Evolutionary conservation across 2,329 filamentous ascomycete genomes (phyloP).

Genomic region (Cercospora citrullina): DNA sequence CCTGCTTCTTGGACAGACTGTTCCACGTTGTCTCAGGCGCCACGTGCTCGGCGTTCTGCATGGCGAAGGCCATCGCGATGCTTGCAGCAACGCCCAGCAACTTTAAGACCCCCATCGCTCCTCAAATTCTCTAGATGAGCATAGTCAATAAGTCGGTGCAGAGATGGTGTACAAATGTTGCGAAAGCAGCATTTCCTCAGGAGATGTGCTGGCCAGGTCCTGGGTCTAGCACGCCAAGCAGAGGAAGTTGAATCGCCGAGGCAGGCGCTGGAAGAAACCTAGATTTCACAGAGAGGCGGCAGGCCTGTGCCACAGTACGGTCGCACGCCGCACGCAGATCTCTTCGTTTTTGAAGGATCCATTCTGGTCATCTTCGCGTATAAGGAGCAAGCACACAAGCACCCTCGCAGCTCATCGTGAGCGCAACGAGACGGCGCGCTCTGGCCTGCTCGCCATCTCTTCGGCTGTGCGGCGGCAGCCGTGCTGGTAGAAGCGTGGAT

Average conservation of each 20-base stretch:
- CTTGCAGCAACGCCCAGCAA: background rate
- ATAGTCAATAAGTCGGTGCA: background rate
- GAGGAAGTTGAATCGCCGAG: slow-evolving; percentile 1
- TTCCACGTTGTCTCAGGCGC: background rate
- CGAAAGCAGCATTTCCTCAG: background rate
- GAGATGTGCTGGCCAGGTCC: background rate
- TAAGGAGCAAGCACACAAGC: background rate
- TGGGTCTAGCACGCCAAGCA: slow-evolving; percentile 2
- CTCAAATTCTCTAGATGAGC: background rate
- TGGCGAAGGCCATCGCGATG: background rate
- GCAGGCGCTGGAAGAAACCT: slow-evolving; percentile 3
- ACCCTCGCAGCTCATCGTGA: background rate
- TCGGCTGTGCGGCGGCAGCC: background rate
- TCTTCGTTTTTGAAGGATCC: background rate
- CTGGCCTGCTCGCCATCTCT: background rate
- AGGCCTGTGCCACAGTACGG: background rate
- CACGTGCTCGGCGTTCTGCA: background rate
- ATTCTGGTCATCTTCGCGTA: background rate
- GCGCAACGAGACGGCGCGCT: background rate
- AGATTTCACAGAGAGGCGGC: background rate
- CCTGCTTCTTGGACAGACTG: background rate
- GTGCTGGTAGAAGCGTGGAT: background rate
- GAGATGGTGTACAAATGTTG: background rate
- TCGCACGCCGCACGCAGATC: background rate
- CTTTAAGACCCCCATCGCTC: background rate